Conservation (phyloP, 106 monocot genomes). For the Iris macrosiphon region DNA sequence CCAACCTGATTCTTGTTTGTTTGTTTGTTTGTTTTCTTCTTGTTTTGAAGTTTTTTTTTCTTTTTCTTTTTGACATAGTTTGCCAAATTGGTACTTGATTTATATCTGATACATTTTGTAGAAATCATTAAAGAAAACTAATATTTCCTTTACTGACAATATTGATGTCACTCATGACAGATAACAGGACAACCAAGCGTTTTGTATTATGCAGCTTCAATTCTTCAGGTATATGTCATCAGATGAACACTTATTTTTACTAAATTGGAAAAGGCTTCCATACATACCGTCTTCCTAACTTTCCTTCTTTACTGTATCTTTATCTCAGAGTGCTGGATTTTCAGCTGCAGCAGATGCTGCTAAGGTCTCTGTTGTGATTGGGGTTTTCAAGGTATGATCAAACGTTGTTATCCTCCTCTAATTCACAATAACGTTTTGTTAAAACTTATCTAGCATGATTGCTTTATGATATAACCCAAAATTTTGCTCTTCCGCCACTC, state of each 20-base stretch:
- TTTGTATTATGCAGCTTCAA: conserved; percentile 93
- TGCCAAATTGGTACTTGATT: no score
- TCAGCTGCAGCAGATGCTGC: conserved; percentile 96
- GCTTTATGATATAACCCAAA: no score
- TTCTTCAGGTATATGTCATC: conserved; percentile 71
- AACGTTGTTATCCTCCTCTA: no score
- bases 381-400: conserved; percentile 73
- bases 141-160: not conserved
- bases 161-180: conserved; percentile 26
- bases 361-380: conserved; percentile 85
- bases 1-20: not conserved
- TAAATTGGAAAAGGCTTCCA: not conserved
- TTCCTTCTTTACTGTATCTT: not conserved
- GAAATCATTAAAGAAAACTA: no score
- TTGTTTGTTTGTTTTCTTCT: not conserved
- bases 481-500: no score
- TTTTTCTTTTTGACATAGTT: no score
- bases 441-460: no score
- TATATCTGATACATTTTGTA: no score
- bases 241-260: not conserved
- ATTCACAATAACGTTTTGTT: no score
- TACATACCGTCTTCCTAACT: not conserved
- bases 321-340: conserved; percentile 89
- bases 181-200: conserved; percentile 99
- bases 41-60: not conserved